A percentile compares a stretch with the other conserved stretches of the same genome.
These are phyloP conservation scores for Epichloe glyceriae DNA, from an alignment of 2,329 filamentous ascomycete species.

Conservation along the genomic window DNA sequence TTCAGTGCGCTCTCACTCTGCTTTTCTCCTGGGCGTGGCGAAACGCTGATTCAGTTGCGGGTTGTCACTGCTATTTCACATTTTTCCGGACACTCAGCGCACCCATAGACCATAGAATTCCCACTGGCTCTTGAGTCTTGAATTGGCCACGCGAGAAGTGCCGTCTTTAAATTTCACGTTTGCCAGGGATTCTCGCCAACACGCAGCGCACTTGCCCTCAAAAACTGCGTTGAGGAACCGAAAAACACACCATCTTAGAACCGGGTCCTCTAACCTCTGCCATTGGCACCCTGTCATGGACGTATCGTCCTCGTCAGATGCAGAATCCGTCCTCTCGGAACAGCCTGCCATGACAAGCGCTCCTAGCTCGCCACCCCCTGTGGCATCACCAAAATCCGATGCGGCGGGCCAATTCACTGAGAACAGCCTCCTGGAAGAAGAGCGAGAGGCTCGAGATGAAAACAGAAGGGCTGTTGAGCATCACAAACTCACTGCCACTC, in stretches of 20 bases:
- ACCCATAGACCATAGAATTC: neutral
- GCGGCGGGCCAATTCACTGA: constrained; percentile 9
- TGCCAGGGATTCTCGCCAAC: neutral
- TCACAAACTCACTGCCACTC: constrained; percentile 20
- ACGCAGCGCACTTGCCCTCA: neutral
- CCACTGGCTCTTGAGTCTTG: neutral
- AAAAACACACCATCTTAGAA: neutral
- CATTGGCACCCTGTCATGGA: constrained; percentile 13
- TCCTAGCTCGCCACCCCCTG: constrained; percentile 24
- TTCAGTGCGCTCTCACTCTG: constrained; percentile 1
- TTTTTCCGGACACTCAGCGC: neutral
- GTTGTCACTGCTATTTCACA: neutral
- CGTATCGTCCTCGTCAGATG: constrained; percentile 17
- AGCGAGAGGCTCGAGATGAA: constrained; percentile 20
- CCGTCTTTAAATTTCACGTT: too few species aligned
- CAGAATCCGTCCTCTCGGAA: constrained; percentile 18
- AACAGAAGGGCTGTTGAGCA: constrained; percentile 39
- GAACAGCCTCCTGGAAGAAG: constrained; percentile 22
- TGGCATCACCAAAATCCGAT: constrained; percentile 10
- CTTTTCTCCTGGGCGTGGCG: neutral
- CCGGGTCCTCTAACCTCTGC: neutral
- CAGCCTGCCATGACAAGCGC: constrained; percentile 21
- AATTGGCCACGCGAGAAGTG: neutral
- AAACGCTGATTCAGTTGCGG: neutral
- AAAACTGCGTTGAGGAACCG: neutral